A percentile compares a stretch with the other conserved stretches of the same genome.
Evolutionary conservation across 176 grass and related monocot genomes (phyloP).

Genomic region (Eleusine coracana): DNA sequence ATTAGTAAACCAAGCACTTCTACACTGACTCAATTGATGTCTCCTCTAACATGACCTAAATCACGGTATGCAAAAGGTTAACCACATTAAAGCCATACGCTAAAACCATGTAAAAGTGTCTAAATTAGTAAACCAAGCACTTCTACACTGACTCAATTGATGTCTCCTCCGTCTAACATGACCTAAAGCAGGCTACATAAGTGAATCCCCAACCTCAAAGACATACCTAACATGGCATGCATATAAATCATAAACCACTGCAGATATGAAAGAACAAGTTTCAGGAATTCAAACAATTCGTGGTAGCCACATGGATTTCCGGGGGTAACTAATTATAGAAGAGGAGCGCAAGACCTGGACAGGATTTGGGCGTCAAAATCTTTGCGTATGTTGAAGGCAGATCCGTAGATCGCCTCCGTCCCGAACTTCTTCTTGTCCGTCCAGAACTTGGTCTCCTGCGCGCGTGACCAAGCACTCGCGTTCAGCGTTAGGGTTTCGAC

Average conservation of each 20-base stretch:
- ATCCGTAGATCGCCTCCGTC: constrained; percentile 65
- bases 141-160: no score
- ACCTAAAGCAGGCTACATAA: no score
- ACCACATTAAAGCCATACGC: no score
- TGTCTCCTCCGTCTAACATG: no score
- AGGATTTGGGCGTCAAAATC: constrained; percentile 75
- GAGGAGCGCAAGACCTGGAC: constrained; percentile 44
- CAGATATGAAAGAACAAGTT: background rate
- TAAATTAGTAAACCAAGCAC: no score
- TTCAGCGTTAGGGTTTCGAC: constrained; percentile 39
- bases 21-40: background rate
- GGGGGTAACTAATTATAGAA: background rate
- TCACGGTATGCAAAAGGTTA: background rate
- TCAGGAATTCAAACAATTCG: background rate
- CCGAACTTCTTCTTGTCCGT: constrained; percentile 61
- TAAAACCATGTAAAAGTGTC: no score
- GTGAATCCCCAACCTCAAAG: no score
- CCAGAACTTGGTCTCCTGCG: constrained; percentile 57
- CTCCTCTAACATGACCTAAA: background rate
- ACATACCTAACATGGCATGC: no score
- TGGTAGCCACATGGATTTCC: background rate
- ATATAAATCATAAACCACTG: no score
- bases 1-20: background rate
- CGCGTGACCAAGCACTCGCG: background rate
- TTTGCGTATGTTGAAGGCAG: constrained; percentile 72